Evolutionary conservation across 1,284 basidiomycete genomes (phyloP).

Genomic region (Somion occarium): DNA sequence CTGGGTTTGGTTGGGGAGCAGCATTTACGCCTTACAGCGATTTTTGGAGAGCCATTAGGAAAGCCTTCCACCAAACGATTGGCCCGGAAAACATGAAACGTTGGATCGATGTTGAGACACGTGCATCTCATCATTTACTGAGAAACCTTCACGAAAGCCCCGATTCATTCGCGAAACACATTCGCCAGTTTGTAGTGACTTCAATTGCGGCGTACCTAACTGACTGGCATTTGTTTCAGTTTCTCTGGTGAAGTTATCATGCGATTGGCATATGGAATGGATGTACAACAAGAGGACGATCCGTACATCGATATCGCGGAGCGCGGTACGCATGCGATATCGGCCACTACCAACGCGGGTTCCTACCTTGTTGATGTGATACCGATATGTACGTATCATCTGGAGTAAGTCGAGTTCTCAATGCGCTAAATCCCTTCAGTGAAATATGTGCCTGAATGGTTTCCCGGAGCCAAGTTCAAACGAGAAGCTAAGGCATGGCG

Average conservation of each 20-base stretch:
- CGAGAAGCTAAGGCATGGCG: slow-evolving; percentile 17
- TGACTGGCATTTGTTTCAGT: slow-evolving; percentile 9
- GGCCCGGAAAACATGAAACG: slow-evolving; percentile 10
- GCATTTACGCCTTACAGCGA: slow-evolving; percentile 34
- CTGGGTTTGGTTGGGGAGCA: slow-evolving; percentile 33
- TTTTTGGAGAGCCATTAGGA: slow-evolving; percentile 35
- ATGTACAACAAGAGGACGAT: slow-evolving; percentile 16
- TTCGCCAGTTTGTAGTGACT: slow-evolving; percentile 21
- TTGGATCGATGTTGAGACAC: slow-evolving; percentile 12
- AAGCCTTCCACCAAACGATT: slow-evolving; percentile 29
- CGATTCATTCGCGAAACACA: slow-evolving; percentile 17
- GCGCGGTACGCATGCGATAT: slow-evolving; percentile 13
- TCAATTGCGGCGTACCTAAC: not conserved
- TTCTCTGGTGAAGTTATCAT: slow-evolving; percentile 20
- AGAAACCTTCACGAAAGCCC: slow-evolving; percentile 24
- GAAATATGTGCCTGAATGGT: slow-evolving; percentile 22
- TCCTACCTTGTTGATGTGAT: slow-evolving; percentile 21
- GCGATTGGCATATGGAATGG: slow-evolving; percentile 22
- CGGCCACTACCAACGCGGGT: slow-evolving; percentile 15
- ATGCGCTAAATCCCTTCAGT: slow-evolving; percentile 8
- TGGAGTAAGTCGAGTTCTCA: not conserved
- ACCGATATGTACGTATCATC: slow-evolving; percentile 17
- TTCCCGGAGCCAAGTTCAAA: slow-evolving; percentile 23
- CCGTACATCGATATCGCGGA: slow-evolving; percentile 20
- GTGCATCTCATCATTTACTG: slow-evolving; percentile 30